Evolutionary conservation across 1,284 basidiomycete species (phyloP).

Genomic region (Microbotryum saponariae): DNA sequence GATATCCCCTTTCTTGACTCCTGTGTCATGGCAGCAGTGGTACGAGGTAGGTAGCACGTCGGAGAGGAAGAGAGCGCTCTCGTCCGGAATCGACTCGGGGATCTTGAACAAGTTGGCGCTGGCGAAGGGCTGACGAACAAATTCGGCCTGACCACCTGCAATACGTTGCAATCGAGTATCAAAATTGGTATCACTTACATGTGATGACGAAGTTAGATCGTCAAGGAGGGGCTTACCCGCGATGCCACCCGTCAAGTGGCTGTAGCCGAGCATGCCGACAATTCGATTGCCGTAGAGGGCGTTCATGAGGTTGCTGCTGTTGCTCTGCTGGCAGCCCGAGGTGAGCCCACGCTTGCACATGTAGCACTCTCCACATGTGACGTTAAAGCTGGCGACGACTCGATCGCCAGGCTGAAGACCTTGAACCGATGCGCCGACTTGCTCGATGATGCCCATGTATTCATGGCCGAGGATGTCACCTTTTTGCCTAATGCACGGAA

Average conservation of each 20-base stretch:
- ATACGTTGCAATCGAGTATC: too few species aligned
- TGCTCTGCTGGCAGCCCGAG: constrained; percentile 64
- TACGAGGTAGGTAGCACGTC: constrained; percentile 47
- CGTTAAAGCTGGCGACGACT: constrained; percentile 66
- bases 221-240: constrained; percentile 43
- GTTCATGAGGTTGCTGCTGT: constrained; percentile 54
- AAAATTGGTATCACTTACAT: too few species aligned
- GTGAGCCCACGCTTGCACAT: constrained; percentile 61
- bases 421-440: constrained; percentile 56
- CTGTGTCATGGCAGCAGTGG: constrained; percentile 61
- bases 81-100: constrained; percentile 58
- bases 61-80: constrained; percentile 43
- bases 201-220: too few species aligned
- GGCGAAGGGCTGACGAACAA: constrained; percentile 48
- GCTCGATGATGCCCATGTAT: constrained; percentile 53
- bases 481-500: too few species aligned
- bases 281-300: constrained; percentile 61
- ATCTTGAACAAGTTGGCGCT: constrained; percentile 63
- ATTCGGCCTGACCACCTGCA: constrained; percentile 54
- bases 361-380: constrained; percentile 68
- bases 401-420: constrained; percentile 65
- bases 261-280: constrained; percentile 60
- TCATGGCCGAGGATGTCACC: constrained; percentile 58
- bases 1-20: constrained; percentile 56
- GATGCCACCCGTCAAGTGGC: constrained; percentile 54